These are phyloP conservation scores for Cercospora janseana DNA, from an alignment of 2,329 filamentous ascomycete genomes.

Conservation along the genomic window DNA sequence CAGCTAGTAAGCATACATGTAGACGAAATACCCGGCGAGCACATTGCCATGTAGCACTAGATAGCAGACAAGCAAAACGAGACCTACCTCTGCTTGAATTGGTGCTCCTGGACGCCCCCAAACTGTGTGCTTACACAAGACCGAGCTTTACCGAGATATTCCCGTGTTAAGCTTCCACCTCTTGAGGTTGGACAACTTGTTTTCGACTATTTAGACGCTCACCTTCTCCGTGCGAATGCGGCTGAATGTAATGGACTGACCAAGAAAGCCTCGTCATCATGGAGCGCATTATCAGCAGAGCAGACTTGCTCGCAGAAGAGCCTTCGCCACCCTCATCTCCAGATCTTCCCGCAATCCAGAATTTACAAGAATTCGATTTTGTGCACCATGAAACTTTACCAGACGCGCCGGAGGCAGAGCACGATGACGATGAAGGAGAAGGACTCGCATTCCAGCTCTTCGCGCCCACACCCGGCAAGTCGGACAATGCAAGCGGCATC, in stretches of 20 bases:
- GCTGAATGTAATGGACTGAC: too few species aligned
- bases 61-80: background rate
- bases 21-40: conserved; percentile 9
- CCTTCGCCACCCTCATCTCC: conserved; percentile 18
- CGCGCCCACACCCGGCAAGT: conserved; percentile 15
- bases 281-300: conserved; percentile 25
- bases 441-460: conserved; percentile 27
- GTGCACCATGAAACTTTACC: conserved; percentile 15
- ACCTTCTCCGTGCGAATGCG: too few species aligned
- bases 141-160: too few species aligned
- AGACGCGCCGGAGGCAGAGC: background rate
- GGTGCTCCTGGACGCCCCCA: too few species aligned
- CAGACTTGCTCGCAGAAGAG: conserved; percentile 22
- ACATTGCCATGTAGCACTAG: conserved; percentile 1
- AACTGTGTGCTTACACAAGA: too few species aligned
- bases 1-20: background rate
- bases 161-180: too few species aligned
- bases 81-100: background rate
- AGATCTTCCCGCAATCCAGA: conserved; percentile 8
- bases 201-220: too few species aligned
- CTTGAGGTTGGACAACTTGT: too few species aligned
- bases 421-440: conserved; percentile 12
- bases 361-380: conserved; percentile 22
- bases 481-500: background rate
- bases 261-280: conserved; percentile 3